These are phyloP conservation scores for Penicillium expansum DNA, from an alignment of 2,329 filamentous ascomycete species.

Conservation along the genomic window DNA sequence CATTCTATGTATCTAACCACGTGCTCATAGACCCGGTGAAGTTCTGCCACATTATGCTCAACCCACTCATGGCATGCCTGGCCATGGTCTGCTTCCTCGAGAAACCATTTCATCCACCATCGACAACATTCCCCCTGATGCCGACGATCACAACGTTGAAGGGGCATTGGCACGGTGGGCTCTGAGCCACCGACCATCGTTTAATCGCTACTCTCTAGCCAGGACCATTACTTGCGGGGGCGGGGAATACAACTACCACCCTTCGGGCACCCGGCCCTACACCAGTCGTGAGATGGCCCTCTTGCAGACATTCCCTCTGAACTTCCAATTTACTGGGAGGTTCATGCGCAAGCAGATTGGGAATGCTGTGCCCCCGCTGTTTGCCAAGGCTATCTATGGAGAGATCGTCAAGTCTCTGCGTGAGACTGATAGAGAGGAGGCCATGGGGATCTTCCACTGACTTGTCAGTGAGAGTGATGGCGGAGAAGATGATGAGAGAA, in stretches of 20 bases:
- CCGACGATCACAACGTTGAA: conserved; percentile 45
- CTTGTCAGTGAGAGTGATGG: background rate
- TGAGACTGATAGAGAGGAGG: conserved; percentile 35
- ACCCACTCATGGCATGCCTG: conserved; percentile 54
- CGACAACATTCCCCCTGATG: conserved; percentile 37
- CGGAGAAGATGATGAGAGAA: background rate
- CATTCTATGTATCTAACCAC: background rate
- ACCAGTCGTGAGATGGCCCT: conserved; percentile 66
- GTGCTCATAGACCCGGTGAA: conserved; percentile 65
- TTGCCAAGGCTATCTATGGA: conserved; percentile 42
- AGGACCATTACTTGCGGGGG: conserved; percentile 63
- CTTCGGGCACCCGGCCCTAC: conserved; percentile 60
- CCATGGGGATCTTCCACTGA: background rate
- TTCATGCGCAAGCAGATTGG: conserved; percentile 63
- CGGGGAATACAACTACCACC: conserved; percentile 64
- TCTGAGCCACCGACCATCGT: conserved; percentile 36
- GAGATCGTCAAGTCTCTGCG: conserved; percentile 39
- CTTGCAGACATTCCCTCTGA: conserved; percentile 66
- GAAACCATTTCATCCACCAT: conserved; percentile 47
- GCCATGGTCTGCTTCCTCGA: conserved; percentile 32
- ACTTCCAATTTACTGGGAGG: conserved; percentile 55
- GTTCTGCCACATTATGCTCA: conserved; percentile 63
- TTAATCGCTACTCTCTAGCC: conserved; percentile 51
- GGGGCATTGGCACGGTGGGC: conserved; percentile 22
- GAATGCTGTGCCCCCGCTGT: conserved; percentile 69